These are phyloP conservation scores for Silybum marianum DNA, from an alignment of 129 eudicot genomes.

Conservation along the genomic window DNA sequence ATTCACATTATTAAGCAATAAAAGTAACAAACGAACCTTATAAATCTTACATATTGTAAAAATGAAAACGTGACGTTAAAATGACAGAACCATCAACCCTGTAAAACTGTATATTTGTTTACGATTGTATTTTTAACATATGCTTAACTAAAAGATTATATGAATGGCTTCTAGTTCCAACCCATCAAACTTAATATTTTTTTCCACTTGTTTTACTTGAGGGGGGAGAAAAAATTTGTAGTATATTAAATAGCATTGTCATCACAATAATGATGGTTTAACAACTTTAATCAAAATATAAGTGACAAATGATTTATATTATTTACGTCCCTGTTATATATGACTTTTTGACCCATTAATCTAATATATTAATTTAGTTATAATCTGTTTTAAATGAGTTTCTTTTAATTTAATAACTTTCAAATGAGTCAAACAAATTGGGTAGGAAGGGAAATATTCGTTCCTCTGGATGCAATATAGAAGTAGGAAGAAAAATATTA, in stretches of 20 bases:
- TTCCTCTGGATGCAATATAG: too few relatives aligned
- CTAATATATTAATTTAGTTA: background rate
- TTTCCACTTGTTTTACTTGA: constrained; percentile 15
- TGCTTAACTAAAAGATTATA: background rate
- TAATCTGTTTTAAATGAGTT: background rate
- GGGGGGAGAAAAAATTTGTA: background rate
- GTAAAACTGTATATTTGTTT: background rate
- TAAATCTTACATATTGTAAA: too few relatives aligned
- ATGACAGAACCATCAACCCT: background rate
- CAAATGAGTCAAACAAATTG: too few relatives aligned
- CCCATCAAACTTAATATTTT: background rate
- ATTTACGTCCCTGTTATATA: background rate
- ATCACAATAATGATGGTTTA: constrained; percentile 27
- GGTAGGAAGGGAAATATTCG: too few relatives aligned
- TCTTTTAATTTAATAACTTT: too few relatives aligned
- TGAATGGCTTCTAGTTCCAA: background rate
- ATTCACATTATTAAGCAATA: background rate
- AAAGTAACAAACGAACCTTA: background rate
- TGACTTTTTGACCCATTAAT: background rate
- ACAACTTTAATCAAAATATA: constrained; percentile 26
- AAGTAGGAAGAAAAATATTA: too few relatives aligned
- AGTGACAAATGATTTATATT: background rate
- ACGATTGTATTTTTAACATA: background rate
- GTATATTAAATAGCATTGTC: constrained; percentile 28
- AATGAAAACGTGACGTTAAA: too few relatives aligned